A percentile compares a stretch with the other conserved stretches of the same genome.
These are phyloP conservation scores for Hanseniaspora singularis DNA, from an alignment of 805 yeast species.

Conservation along the genomic window DNA sequence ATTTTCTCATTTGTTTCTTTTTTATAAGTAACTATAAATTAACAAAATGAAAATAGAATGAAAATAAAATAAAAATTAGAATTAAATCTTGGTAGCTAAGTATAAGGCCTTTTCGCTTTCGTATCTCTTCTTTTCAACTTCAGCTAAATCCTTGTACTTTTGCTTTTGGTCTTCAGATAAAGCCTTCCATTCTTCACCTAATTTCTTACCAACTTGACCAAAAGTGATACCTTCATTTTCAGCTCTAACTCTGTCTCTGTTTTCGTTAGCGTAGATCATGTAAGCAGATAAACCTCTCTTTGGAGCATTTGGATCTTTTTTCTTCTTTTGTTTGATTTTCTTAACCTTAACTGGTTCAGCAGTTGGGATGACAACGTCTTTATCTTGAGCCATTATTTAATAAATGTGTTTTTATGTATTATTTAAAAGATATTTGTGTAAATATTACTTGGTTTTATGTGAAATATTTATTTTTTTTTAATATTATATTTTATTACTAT, in stretches of 20 bases:
- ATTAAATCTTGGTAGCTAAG: slow-evolving; percentile 37
- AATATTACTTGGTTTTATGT: neutral
- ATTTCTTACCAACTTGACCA: slow-evolving; percentile 87
- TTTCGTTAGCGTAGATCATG: slow-evolving; percentile 97
- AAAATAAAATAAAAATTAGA: slow-evolving; percentile 21
- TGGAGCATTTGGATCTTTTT: slow-evolving; percentile 92
- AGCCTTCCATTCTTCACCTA: slow-evolving; percentile 96
- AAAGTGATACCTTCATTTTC: slow-evolving; percentile 94
- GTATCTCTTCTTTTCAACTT: slow-evolving; percentile 92
- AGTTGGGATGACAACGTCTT: slow-evolving; percentile 1
- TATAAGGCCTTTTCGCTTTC: slow-evolving; percentile 90
- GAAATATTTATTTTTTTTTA: neutral
- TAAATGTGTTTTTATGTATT: neutral
- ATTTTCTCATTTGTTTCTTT: no score
- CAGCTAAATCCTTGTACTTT: slow-evolving; percentile 90
- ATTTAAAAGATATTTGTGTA: no score
- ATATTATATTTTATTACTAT: no score
- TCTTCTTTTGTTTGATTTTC: slow-evolving; percentile 32
- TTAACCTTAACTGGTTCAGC: slow-evolving; percentile 13
- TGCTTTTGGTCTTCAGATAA: slow-evolving; percentile 66
- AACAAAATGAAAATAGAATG: no score
- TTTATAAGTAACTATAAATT: no score
- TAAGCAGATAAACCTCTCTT: slow-evolving; percentile 96
- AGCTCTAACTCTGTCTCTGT: slow-evolving; percentile 88
- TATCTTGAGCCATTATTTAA: slow-evolving; percentile 28